These are phyloP conservation scores for Cyclotella cryptica DNA, from an alignment of 108 stramenopile species.

Conservation along the genomic window DNA sequence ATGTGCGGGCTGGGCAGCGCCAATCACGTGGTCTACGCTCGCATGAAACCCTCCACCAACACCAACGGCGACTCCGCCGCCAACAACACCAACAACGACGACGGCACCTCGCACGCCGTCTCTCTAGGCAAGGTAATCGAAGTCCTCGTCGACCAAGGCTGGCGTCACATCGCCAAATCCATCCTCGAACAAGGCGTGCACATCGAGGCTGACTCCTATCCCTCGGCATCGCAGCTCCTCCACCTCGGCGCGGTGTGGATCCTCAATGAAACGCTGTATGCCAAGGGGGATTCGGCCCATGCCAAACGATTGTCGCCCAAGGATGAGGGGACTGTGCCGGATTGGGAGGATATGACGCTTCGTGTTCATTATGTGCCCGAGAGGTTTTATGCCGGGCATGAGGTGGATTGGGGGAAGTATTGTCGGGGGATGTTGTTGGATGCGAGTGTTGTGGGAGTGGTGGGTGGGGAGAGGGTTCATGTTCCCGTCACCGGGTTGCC, in stretches of 20 bases:
- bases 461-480: conserved; percentile 36
- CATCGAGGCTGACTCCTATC: conserved; percentile 49
- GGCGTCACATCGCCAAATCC: conserved; percentile 46
- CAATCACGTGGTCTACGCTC: conserved; percentile 53
- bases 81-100: conserved; percentile 4
- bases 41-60: conserved; percentile 12
- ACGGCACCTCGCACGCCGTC: conserved; percentile 9
- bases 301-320: conserved; percentile 39
- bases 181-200: conserved; percentile 51
- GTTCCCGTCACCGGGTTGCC: conserved; percentile 55
- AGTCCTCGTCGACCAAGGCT: conserved; percentile 55
- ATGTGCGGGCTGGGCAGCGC: conserved; percentile 54
- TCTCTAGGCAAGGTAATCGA: conserved; percentile 54
- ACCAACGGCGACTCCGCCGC: conserved; percentile 22
- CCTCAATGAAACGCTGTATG: conserved; percentile 45
- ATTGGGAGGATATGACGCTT: conserved; percentile 59
- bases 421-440: conserved; percentile 54
- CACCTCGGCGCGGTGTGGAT: conserved; percentile 56
- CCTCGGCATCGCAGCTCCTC: conserved; percentile 48
- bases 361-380: conserved; percentile 56
- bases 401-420: conserved; percentile 56
- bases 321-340: conserved; percentile 41
- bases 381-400: conserved; percentile 46
- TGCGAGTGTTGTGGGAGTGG: conserved; percentile 22
- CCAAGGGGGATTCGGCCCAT: conserved; percentile 37